Evolutionary conservation across 257 asterid species (phyloP).

Genomic region (Nicotiana tomentosiformis): DNA sequence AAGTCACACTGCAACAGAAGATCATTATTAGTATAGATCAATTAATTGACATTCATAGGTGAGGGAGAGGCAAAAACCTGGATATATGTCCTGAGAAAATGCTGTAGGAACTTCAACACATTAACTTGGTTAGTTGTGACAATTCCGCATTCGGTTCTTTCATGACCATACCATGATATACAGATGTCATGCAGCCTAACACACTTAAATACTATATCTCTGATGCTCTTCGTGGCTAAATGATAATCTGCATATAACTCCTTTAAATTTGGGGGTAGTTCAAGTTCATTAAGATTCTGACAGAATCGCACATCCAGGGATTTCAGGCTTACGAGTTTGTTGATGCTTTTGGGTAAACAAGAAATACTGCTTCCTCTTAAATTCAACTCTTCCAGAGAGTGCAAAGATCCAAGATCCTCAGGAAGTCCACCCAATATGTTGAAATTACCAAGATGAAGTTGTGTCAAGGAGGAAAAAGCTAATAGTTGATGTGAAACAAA

Average conservation of each 20-base stretch:
- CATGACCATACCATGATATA: neutral
- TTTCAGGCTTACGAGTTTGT: neutral
- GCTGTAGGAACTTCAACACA: neutral
- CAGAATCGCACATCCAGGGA: neutral
- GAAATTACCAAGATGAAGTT: neutral
- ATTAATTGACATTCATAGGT: neutral
- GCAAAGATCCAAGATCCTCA: neutral
- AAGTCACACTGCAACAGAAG: neutral
- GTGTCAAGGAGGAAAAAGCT: neutral
- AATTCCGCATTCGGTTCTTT: neutral
- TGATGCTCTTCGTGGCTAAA: neutral
- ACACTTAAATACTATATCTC: neutral
- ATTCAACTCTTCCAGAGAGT: neutral
- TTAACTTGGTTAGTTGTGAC: neutral
- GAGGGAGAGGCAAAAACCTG: neutral
- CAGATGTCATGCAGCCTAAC: neutral
- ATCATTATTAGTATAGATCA: too few relatives aligned
- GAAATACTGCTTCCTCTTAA: neutral
- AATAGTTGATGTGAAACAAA: neutral
- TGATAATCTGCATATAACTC: neutral
- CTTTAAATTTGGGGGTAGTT: neutral
- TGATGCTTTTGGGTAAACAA: neutral
- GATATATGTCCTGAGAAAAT: neutral
- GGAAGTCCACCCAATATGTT: neutral
- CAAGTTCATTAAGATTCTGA: neutral